A percentile compares a stretch with the other conserved stretches of the same genome.
Conservation (phyloP, 208 protist species). For the Borovskyia barvae region DNA sequence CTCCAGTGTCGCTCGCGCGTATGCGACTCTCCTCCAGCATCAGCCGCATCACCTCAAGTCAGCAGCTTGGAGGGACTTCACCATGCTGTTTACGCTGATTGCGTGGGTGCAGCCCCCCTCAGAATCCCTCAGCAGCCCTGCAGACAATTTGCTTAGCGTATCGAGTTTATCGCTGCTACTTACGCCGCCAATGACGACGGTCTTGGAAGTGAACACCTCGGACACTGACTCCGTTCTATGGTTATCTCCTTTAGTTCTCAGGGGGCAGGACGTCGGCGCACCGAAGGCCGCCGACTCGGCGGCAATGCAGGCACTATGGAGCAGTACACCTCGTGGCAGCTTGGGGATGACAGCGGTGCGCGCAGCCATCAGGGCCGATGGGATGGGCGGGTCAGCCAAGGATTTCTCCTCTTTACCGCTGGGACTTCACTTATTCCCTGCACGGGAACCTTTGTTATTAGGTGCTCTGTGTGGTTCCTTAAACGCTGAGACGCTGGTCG, state of each 20-base stretch:
- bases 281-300: too few species aligned
- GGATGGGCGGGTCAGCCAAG: too few species aligned
- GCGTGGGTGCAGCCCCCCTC: not conserved
- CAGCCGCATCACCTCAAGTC: constrained; percentile 22
- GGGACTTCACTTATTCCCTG: constrained; percentile 6
- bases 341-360: constrained; percentile 18
- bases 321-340: not conserved
- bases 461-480: constrained; percentile 2
- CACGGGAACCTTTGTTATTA: constrained; percentile 1
- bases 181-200: not conserved
- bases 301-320: not conserved
- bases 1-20: not conserved
- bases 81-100: not conserved
- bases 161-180: not conserved
- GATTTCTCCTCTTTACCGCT: not conserved
- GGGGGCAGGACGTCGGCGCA: too few species aligned
- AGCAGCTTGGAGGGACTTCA: constrained; percentile 9
- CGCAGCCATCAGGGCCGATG: constrained; percentile 10
- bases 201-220: not conserved
- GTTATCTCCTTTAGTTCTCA: constrained; percentile 16
- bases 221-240: constrained; percentile 14
- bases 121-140: not conserved
- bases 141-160: not conserved
- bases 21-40: constrained; percentile 18
- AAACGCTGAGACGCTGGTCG: not conserved